phyloP scores from a whole-genome alignment of 116 monocot genomes.

The Zostera marina region DNA sequence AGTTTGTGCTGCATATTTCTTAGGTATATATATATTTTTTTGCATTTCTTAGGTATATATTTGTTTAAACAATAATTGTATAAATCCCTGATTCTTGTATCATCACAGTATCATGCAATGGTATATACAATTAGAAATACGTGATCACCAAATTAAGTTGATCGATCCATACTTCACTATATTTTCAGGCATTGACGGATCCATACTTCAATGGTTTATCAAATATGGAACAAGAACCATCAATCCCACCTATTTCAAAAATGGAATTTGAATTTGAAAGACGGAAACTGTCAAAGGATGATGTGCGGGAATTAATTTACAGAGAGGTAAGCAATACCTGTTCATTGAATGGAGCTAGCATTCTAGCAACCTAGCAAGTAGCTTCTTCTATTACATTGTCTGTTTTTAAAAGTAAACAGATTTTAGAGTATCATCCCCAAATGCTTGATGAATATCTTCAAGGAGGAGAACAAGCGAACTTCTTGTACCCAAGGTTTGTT shows the following conservation, averaged over 20 bases:
- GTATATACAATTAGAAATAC: no score
- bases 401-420: conserved; percentile 45
- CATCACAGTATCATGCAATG: no score
- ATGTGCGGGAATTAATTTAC: conserved; percentile 77
- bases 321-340: conserved; percentile 42
- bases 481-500: conserved; percentile 83
- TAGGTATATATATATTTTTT: no score
- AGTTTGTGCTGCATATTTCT: no score
- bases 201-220: conserved; percentile 61
- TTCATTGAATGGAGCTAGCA: not conserved
- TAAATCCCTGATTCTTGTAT: no score
- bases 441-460: conserved; percentile 79
- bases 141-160: no score
- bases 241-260: conserved; percentile 61
- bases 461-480: conserved; percentile 65
- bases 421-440: conserved; percentile 94
- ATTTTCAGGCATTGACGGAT: conserved; percentile 58
- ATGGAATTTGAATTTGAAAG: conserved; percentile 91
- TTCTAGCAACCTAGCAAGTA: not conserved
- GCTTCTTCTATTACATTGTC: conserved; percentile 5
- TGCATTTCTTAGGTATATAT: no score
- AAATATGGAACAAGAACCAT: conserved; percentile 63
- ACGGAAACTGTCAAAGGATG: conserved; percentile 70
- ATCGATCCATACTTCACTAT: not conserved
- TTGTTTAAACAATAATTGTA: no score